Evolutionary conservation across 169 alveolate genomes (phyloP), one percentile per base, ranked within the genome.

Genomic region (Babesia ovis): DNA sequence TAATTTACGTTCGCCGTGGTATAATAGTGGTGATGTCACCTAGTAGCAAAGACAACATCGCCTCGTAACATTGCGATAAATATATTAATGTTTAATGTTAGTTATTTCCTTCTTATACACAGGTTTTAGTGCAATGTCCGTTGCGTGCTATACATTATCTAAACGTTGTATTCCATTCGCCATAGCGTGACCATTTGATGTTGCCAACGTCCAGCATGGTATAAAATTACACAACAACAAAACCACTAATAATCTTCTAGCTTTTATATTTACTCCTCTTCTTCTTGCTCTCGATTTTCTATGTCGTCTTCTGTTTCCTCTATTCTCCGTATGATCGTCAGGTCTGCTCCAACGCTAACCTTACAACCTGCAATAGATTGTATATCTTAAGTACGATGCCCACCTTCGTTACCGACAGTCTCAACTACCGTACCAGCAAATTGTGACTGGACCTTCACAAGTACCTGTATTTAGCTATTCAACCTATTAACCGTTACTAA

Each of bases 381-480:
- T 29, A 23, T 8, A 2, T 6, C 23, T 5, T n/a, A 22, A 37
- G 2, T 1, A 20, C 6, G 11, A 9, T 9, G 2, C 62, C 16
- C 22, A 77, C 85, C 85, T 31, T 77, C 85, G 22, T 77, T 56
- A 8, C 76, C 56, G 27, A 77, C 85, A 0, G 50, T 77, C 39
- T 77, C 85, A 18, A 77, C 61, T 25, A 77, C 35, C 8, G 23
- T 41, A 11, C 85, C 85, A 9, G 85, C 51, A 18, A 77, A 35
- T 37, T 56, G 69, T n/a, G 85, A 77, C 82, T 77, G 71, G 39
- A 77, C 85, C 45, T 68, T 77, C n/a, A 50, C 85, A 20, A 68
- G 60, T 27, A 68, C 56, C 85, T 77, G 45, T 39, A 37, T 1
- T 20, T 25, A 4, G 45, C 11, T 60, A 31, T 27, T 3, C 11